Evolutionary conservation across 2,329 filamentous ascomycete species (phyloP).

Genomic region (Aspergillus quadricinctus): DNA sequence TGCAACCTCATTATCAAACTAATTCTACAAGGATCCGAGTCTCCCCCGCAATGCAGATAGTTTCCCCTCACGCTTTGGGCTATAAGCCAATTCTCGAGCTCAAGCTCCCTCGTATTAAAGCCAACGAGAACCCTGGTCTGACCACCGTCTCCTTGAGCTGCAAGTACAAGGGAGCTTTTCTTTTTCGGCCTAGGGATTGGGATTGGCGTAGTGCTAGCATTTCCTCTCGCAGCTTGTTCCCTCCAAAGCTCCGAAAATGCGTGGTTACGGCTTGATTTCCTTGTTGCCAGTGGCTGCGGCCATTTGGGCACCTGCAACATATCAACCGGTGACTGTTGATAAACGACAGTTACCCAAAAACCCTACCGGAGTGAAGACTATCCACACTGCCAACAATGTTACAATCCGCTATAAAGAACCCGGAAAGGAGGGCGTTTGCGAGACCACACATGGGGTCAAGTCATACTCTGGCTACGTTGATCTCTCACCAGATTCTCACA

Average conservation of each 20-base stretch:
- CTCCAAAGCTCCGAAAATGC: conserved; percentile 16
- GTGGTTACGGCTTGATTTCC: conserved; percentile 15
- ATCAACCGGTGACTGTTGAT: conserved; percentile 10
- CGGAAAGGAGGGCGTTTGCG: conserved; percentile 48
- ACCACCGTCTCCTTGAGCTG: neutral
- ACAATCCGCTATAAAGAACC: conserved; percentile 57
- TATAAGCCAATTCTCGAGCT: neutral
- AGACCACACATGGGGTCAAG: conserved; percentile 53
- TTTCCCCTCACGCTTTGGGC: conserved; percentile 7
- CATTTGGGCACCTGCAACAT: conserved; percentile 4
- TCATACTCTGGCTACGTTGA: conserved; percentile 55
- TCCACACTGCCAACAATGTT: conserved; percentile 41
- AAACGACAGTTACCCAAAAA: conserved; percentile 33
- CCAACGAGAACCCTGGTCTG: neutral
- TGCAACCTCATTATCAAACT: conserved; percentile 5
- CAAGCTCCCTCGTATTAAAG: neutral
- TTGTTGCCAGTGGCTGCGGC: conserved; percentile 19
- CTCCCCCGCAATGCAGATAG: neutral
- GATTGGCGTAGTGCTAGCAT: neutral
- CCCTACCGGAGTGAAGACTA: conserved; percentile 35
- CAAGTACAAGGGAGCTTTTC: neutral
- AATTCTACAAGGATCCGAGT: neutral
- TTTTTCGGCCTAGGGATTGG: neutral
- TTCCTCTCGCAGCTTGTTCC: neutral
- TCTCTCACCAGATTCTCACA: conserved; percentile 48